Evolutionary conservation across 176 grass and related monocot genomes (phyloP).

Genomic region (Hordeum marinum): DNA sequence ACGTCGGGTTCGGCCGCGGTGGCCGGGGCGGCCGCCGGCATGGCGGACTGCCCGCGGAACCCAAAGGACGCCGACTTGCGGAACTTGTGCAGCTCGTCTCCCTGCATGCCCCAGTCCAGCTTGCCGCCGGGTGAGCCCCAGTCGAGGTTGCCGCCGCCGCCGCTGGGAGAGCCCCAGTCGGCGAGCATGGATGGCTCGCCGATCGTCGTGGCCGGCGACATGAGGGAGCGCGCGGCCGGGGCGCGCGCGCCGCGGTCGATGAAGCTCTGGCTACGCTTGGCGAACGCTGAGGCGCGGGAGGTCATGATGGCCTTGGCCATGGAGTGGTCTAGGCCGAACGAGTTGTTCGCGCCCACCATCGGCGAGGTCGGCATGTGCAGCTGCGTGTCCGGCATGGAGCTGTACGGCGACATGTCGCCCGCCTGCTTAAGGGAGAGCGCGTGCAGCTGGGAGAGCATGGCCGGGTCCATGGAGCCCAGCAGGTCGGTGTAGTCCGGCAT

Average conservation of each 20-base stretch:
- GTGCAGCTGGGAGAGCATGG: conserved; percentile 62
- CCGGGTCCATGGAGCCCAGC: conserved; percentile 49
- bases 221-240: conserved; percentile 35
- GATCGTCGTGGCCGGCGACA: conserved; percentile 42
- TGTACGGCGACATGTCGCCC: conserved; percentile 42
- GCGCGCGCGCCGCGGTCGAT: conserved; percentile 57
- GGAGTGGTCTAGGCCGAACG: conserved; percentile 65
- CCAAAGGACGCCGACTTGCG: conserved; percentile 88
- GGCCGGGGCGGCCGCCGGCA: neutral
- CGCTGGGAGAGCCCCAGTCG: conserved; percentile 75
- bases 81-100: conserved; percentile 90
- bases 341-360: conserved; percentile 40
- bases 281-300: conserved; percentile 70
- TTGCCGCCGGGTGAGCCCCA: conserved; percentile 87
- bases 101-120: conserved; percentile 93
- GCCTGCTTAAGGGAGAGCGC: conserved; percentile 58
- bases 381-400: conserved; percentile 42
- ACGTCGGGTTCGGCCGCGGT: conserved; percentile 50
- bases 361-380: conserved; percentile 59
- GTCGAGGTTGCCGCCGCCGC: conserved; percentile 67
- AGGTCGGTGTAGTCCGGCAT: conserved; percentile 58
- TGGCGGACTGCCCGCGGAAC: conserved; percentile 42
- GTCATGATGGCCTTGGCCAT: conserved; percentile 89
- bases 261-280: conserved; percentile 98
- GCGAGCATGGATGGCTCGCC: conserved; percentile 50